Conservation (phyloP, 306 rosid species). For the Cicer bijugum region DNA sequence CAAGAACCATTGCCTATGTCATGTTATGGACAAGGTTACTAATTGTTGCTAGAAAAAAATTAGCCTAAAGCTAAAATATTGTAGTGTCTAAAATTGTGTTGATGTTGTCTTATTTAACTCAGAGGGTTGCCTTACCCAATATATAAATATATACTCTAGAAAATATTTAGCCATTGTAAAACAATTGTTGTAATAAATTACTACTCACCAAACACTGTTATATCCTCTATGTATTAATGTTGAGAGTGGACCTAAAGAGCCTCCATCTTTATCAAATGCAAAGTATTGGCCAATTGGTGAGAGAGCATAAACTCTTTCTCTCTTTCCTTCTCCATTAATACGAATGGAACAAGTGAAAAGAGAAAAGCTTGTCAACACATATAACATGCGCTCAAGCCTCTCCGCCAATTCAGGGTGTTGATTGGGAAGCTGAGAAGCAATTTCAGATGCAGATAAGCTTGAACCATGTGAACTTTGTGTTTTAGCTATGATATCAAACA, state of each 20-base stretch:
- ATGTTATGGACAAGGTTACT: too few species aligned
- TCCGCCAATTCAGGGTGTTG: constrained; percentile 13
- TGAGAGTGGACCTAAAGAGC: background rate
- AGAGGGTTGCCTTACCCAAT: too few species aligned
- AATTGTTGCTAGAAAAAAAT: too few species aligned
- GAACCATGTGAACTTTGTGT: constrained; percentile 7
- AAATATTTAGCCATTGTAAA: too few species aligned
- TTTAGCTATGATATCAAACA: constrained; percentile 44
- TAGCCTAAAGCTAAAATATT: too few species aligned
- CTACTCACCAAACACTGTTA: background rate
- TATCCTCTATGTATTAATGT: background rate
- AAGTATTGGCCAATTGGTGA: background rate
- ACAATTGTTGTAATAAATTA: too few species aligned
- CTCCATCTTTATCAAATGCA: background rate
- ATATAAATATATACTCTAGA: too few species aligned
- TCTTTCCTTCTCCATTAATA: background rate
- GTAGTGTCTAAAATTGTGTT: too few species aligned
- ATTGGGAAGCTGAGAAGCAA: constrained; percentile 39
- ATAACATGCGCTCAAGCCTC: background rate
- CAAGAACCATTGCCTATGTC: too few species aligned
- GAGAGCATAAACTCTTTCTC: constrained; percentile 18
- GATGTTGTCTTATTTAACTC: too few species aligned
- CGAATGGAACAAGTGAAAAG: background rate
- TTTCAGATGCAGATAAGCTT: constrained; percentile 30
- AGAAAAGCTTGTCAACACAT: background rate